Conservation (phyloP, 1,284 basidiomycete species). For the Meripilus lineatus region DNA sequence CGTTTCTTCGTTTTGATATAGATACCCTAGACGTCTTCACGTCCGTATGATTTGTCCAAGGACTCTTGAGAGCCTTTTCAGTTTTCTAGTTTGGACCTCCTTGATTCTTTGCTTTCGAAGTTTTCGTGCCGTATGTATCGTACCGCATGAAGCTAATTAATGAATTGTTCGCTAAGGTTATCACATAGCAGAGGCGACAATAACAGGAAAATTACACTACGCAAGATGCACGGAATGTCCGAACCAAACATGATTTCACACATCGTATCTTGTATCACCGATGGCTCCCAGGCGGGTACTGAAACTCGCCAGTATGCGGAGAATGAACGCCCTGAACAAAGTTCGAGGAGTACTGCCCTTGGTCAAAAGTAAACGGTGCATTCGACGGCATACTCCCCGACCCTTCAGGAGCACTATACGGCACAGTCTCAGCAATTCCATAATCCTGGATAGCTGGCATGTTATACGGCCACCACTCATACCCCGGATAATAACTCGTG, state of each 20-base stretch:
- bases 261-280: neutral
- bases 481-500: slow-evolving; percentile 62
- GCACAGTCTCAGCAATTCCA: neutral
- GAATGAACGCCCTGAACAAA: slow-evolving; percentile 15
- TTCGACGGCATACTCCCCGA: slow-evolving; percentile 13
- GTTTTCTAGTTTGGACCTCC: too few relatives aligned
- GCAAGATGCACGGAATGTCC: neutral
- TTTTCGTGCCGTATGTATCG: too few relatives aligned
- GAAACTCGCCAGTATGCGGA: neutral
- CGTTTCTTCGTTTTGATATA: too few relatives aligned
- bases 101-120: too few relatives aligned
- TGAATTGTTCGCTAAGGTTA: neutral
- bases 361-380: slow-evolving; percentile 26
- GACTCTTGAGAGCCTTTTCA: too few relatives aligned
- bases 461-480: slow-evolving; percentile 67
- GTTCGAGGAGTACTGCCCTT: slow-evolving; percentile 18
- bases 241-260: neutral
- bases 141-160: neutral
- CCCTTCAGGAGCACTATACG: slow-evolving; percentile 12
- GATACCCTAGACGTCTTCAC: too few relatives aligned
- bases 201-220: neutral
- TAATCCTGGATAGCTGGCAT: slow-evolving; percentile 6
- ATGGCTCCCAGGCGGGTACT: neutral
- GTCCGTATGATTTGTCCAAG: too few relatives aligned
- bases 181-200: neutral